phyloP scores from a whole-genome alignment of 805 yeast genomes.

The Barnettozyma pratensis region DNA sequence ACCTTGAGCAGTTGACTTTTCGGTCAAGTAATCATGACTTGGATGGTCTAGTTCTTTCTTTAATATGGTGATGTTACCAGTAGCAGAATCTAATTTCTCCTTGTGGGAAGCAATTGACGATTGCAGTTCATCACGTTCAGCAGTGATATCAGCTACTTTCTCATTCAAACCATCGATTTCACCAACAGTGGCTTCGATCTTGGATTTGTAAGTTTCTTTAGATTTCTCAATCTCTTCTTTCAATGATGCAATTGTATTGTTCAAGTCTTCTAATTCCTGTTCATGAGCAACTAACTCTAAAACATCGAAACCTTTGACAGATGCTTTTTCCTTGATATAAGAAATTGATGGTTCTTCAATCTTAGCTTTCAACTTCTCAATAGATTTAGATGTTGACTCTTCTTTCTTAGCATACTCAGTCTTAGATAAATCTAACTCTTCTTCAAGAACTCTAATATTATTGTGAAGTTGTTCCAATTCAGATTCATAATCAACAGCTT shows the following conservation, averaged over 20 bases:
- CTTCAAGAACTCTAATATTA: slow-evolving; percentile 14
- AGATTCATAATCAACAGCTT: background rate
- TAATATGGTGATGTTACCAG: slow-evolving; percentile 10
- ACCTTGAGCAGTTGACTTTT: slow-evolving; percentile 26
- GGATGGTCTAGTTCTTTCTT: slow-evolving; percentile 26
- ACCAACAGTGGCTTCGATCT: background rate
- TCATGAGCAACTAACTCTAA: slow-evolving; percentile 4
- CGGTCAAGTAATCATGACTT: slow-evolving; percentile 24
- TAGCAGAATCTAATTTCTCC: slow-evolving; percentile 8
- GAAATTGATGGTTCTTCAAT: slow-evolving; percentile 4
- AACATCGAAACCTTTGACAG: slow-evolving; percentile 17
- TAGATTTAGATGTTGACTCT: slow-evolving; percentile 7
- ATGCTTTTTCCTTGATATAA: slow-evolving; percentile 2
- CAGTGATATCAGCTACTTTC: background rate
- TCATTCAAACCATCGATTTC: background rate
- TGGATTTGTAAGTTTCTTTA: background rate
- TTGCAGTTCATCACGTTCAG: background rate
- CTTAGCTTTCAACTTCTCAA: slow-evolving; percentile 1
- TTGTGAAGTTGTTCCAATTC: slow-evolving; percentile 7
- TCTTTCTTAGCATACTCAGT: background rate
- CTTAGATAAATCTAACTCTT: slow-evolving; percentile 6
- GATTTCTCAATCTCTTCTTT: background rate
- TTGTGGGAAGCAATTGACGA: background rate
- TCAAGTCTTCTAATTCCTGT: background rate
- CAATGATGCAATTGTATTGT: background rate